Evolutionary conservation across 768 basidiomycete species (phyloP).

Genomic region (Suillus spraguei): DNA sequence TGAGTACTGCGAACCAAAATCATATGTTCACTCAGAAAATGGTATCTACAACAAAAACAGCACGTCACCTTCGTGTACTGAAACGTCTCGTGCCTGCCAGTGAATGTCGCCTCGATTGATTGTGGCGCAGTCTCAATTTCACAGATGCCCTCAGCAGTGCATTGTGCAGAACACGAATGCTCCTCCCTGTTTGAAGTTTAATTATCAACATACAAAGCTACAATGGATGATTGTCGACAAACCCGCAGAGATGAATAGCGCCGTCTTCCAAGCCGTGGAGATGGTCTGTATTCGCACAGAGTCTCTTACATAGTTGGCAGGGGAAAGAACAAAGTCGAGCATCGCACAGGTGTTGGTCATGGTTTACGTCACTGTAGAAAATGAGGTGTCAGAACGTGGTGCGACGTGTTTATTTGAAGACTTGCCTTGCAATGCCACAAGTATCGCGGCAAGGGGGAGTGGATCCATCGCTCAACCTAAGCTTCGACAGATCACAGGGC

Average conservation of each 20-base stretch:
- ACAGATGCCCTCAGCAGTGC: slow-evolving; percentile 52
- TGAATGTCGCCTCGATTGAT: slow-evolving; percentile 63
- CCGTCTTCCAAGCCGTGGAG: slow-evolving; percentile 48
- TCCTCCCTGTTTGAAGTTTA: slow-evolving; percentile 42
- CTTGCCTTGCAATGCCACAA: slow-evolving; percentile 48
- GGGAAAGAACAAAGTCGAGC: slow-evolving; percentile 52
- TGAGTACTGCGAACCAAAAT: slow-evolving; percentile 42
- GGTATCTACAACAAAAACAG: not conserved
- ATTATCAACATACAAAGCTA: slow-evolving; percentile 15
- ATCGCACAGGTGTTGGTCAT: slow-evolving; percentile 50
- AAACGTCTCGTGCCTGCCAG: slow-evolving; percentile 60
- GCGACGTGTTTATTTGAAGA: not conserved
- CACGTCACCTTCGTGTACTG: slow-evolving; percentile 60
- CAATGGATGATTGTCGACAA: slow-evolving; percentile 11
- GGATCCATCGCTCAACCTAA: slow-evolving; percentile 31
- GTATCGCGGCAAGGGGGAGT: slow-evolving; percentile 42
- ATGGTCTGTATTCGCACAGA: slow-evolving; percentile 51
- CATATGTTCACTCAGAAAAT: not conserved
- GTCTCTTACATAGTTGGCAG: slow-evolving; percentile 57
- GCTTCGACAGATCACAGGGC: slow-evolving; percentile 43
- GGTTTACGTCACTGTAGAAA: slow-evolving; percentile 42
- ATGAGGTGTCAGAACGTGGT: not conserved
- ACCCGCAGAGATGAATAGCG: slow-evolving; percentile 62
- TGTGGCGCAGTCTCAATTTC: slow-evolving; percentile 61
- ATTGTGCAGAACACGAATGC: slow-evolving; percentile 48